A percentile compares a stretch with the other conserved stretches of the same genome.
Conservation (phyloP, 2,329 filamentous ascomycete genomes). For the Xylaria digitata region DNA sequence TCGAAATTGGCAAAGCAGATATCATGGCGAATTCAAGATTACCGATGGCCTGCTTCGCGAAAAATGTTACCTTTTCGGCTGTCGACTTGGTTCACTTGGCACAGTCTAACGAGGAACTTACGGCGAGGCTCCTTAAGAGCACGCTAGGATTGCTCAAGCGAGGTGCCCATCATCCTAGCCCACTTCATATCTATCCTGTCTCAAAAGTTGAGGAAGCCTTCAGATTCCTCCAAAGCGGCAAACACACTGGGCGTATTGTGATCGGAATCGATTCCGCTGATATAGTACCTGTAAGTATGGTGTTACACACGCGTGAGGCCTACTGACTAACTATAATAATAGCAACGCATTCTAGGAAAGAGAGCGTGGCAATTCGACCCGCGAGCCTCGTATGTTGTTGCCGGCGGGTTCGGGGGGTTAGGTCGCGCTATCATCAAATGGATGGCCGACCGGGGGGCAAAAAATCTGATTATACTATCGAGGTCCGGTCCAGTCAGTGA, state of each 20-base stretch:
- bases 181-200: slow-evolving; percentile 42
- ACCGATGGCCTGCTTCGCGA: slow-evolving; percentile 54
- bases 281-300: slow-evolving; percentile 44
- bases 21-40: slow-evolving; percentile 52
- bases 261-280: slow-evolving; percentile 40
- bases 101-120: slow-evolving; percentile 33
- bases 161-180: slow-evolving; percentile 38
- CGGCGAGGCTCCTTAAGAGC: slow-evolving; percentile 31
- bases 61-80: slow-evolving; percentile 44
- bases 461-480: slow-evolving; percentile 43
- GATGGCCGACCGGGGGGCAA: slow-evolving; percentile 45
- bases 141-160: slow-evolving; percentile 36
- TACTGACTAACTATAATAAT: background rate
- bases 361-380: slow-evolving; percentile 44
- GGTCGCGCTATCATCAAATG: slow-evolving; percentile 45
- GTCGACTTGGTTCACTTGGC: slow-evolving; percentile 42
- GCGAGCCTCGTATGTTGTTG: slow-evolving; percentile 46
- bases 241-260: slow-evolving; percentile 43
- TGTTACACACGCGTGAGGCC: background rate
- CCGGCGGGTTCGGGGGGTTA: slow-evolving; percentile 48
- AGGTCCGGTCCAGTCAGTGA: slow-evolving; percentile 42
- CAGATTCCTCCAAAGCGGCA: slow-evolving; percentile 42
- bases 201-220: slow-evolving; percentile 43
- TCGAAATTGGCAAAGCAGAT: slow-evolving; percentile 53
- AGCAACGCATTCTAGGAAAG: slow-evolving; percentile 41